Evolutionary conservation across 1,284 basidiomycete genomes (phyloP).

Genomic region (Schizophyllum commune): DNA sequence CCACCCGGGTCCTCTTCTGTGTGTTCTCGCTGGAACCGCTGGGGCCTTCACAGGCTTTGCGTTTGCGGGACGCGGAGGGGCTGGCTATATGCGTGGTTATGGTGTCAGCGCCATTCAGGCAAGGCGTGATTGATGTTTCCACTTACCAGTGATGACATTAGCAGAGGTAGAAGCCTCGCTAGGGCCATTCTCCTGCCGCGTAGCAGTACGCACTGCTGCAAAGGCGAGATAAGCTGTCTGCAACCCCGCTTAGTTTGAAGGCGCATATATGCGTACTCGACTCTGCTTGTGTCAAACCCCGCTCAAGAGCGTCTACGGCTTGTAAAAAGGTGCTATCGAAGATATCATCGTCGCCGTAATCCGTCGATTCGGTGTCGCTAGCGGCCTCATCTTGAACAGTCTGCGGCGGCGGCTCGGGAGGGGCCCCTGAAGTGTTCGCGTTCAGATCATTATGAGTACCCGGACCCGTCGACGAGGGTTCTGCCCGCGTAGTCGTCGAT

Average conservation of each 20-base stretch:
- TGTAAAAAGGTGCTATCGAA: not conserved
- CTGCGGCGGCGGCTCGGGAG: not conserved
- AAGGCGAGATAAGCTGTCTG: not conserved
- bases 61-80: not conserved
- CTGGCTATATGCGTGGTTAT: not conserved
- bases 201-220: not conserved
- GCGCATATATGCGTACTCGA: not conserved
- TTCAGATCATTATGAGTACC: not conserved
- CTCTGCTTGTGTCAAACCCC: not conserved
- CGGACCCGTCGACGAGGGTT: not conserved
- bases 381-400: conserved; percentile 8
- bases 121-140: not conserved
- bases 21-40: not conserved
- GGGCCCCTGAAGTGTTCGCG: not conserved
- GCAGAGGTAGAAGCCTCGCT: not conserved
- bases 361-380: conserved; percentile 11
- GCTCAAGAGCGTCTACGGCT: not conserved
- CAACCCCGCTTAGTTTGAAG: not conserved
- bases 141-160: not conserved
- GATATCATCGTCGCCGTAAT: conserved; percentile 10
- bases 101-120: not conserved
- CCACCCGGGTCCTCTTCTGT: not conserved
- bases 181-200: not conserved
- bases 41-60: not conserved
- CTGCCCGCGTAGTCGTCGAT: not conserved